Base-by-base conservation (phyloP, 1,139 yeast species). In the Starmera stellimalicola region DNA sequence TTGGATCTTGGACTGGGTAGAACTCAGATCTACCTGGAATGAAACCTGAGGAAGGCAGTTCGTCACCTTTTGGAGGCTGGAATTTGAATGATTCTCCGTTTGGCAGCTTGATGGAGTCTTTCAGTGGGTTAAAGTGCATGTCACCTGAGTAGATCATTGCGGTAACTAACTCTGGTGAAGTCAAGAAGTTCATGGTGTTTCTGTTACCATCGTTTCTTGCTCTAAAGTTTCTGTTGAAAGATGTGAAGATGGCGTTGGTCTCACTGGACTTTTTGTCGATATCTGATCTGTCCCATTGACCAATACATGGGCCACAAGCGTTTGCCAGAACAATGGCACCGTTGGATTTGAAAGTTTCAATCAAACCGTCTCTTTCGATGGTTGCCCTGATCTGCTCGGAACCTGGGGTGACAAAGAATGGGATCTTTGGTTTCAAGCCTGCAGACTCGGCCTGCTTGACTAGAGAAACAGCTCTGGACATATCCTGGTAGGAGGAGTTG, bases 221-320 rank as follows among this genome's bases (percentile, higher is more conserved):
- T 57, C 96, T 87, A 75, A 91, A 91, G 73, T 91, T 91, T 80
- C 97, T 85, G 91, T 91, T 91, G 82, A 84, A 91, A 48, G 97
- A 88, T 26, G 97, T 83, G 50, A 91, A 95, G 70, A 91, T 91
- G 52, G 98, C 84, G 79, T 88, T 88, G 76, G 84, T 85, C 62
- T 85, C 96, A 68, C 96, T 96, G 11, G 25, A 22, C 12, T 22
- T 22, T 78, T 87, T 91, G 73, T 83, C 75, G 62, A 88, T 76
- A 62, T 91, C 97, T 60, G 76, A 87, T 73, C 98, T 84, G 63
- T 91, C 97, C 98, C 98, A 91, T 75, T 91, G 98, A 63, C 98
- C 98, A 59, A 91, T 91, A 77, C 98, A 88, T 64, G 98, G 98
- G 63, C 98, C 98, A 75, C 98, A 88, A 45, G 98, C 98, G 62